Conservation (phyloP, 495 filamentous ascomycete genomes). For the Cladorrhinum samala region DNA sequence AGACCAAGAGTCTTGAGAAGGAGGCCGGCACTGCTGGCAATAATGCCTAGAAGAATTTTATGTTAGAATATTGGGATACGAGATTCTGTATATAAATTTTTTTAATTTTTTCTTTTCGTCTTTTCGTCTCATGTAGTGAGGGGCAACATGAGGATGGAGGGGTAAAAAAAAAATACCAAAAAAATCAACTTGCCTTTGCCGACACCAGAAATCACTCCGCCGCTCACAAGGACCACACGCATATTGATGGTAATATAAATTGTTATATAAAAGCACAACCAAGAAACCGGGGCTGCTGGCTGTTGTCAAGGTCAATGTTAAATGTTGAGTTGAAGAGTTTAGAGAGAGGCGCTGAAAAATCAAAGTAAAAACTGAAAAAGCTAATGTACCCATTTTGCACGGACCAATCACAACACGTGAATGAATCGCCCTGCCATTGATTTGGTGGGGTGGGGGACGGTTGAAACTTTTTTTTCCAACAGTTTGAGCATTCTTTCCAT, state of each 20-base stretch:
- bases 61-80: neutral
- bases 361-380: neutral
- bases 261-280: too few species aligned
- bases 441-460: neutral
- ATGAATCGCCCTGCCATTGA: neutral
- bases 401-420: neutral
- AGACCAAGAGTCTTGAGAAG: constrained; percentile 5
- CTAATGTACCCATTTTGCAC: neutral
- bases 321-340: neutral
- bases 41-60: constrained; percentile 1
- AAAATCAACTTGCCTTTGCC: neutral
- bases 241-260: neutral
- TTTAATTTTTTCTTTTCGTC: neutral
- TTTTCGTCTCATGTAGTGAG: neutral
- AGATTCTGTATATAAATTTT: neutral
- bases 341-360: neutral
- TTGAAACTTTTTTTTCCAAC: neutral
- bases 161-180: neutral
- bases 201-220: constrained; percentile 2
- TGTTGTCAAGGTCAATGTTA: neutral
- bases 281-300: neutral
- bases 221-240: constrained; percentile 6
- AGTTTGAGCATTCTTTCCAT: too few species aligned
- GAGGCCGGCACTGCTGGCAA: constrained; percentile 1
- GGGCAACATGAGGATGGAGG: neutral